Conservation (phyloP, 2,329 filamentous ascomycete species). For the Blastomyces emzantsi region DNA sequence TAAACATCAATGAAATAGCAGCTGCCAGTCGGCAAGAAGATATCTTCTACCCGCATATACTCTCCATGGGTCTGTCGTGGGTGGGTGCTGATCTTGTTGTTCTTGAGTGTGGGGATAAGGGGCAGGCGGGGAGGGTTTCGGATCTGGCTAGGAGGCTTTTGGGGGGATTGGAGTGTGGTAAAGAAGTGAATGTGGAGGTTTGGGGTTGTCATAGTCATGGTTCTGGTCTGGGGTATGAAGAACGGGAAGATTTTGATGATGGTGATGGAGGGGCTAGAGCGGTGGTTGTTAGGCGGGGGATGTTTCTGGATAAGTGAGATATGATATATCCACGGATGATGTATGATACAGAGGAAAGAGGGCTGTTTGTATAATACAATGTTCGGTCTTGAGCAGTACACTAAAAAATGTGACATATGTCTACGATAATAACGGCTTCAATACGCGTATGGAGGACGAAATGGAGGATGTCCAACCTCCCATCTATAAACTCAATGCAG, state of each 20-base stretch:
- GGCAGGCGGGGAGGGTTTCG: constrained; percentile 27
- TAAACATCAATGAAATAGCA: background rate
- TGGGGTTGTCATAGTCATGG: constrained; percentile 15
- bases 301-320: background rate
- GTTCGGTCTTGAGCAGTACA: too few relatives aligned
- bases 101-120: constrained; percentile 30
- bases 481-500: too few relatives aligned
- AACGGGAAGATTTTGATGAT: background rate
- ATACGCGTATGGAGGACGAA: too few relatives aligned
- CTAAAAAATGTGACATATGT: too few relatives aligned
- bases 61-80: constrained; percentile 20
- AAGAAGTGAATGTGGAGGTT: constrained; percentile 11
- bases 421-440: too few relatives aligned
- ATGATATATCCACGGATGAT: background rate
- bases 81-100: constrained; percentile 25
- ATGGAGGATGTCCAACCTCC: too few relatives aligned
- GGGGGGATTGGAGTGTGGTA: background rate
- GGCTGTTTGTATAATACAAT: too few relatives aligned
- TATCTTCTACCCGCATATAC: constrained; percentile 29
- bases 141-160: constrained; percentile 8
- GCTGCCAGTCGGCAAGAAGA: constrained; percentile 21
- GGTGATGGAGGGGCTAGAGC: constrained; percentile 4
- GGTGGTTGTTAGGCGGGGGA: background rate
- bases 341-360: too few relatives aligned
- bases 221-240: background rate